These are phyloP conservation scores for Corylus avellana DNA, from an alignment of 306 rosid genomes.

Conservation along the genomic window DNA sequence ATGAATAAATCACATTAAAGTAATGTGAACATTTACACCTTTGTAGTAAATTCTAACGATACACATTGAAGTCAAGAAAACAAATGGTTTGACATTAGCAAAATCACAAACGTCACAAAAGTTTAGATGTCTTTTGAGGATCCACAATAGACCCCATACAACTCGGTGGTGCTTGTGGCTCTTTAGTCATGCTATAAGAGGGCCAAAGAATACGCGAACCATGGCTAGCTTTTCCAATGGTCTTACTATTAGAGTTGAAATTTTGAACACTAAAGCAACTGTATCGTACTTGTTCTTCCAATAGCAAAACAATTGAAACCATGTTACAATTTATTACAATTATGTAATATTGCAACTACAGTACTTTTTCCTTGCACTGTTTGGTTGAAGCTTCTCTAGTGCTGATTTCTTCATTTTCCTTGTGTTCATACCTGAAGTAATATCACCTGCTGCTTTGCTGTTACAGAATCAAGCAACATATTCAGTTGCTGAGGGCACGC, in stretches of 20 bases:
- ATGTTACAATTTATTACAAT: not conserved
- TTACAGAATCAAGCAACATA: conserved; percentile 24
- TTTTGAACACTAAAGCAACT: not conserved
- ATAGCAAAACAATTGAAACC: not conserved
- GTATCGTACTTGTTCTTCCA: not conserved
- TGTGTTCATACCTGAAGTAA: conserved; percentile 7
- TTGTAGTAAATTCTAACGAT: too few species aligned
- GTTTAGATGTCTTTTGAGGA: too few species aligned
- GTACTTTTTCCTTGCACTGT: not conserved
- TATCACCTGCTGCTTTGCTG: conserved; percentile 22
- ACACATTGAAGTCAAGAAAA: too few species aligned
- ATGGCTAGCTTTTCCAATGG: not conserved
- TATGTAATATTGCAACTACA: not conserved
- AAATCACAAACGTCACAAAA: too few species aligned
- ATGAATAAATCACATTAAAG: not conserved
- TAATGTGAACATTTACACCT: too few species aligned
- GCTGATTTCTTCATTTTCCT: not conserved
- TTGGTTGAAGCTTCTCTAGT: not conserved
- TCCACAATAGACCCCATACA: not conserved
- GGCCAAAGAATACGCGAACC: not conserved
- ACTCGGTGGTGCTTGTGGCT: not conserved
- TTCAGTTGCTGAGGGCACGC: conserved; percentile 32
- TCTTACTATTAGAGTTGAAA: not conserved
- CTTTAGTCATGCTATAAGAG: not conserved
- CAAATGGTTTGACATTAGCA: too few species aligned